phyloP scores from a whole-genome alignment of 306 rosid species.

The Lathyrus oleraceus region DNA sequence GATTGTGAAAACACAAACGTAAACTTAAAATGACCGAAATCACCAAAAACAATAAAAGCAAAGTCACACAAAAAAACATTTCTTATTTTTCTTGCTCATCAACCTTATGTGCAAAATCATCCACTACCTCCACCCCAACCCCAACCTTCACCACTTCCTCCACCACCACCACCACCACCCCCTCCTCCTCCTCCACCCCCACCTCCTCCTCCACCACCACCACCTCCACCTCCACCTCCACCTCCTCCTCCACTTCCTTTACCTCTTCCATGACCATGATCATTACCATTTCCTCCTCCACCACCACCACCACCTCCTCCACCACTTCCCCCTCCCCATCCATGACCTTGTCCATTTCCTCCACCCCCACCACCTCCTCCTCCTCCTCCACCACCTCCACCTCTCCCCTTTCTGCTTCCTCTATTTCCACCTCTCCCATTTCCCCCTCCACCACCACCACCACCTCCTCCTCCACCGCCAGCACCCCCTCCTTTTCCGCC shows the following conservation, averaged over 20 bases:
- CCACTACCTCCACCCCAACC: background rate
- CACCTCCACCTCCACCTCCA: background rate
- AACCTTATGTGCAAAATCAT: too few relatives aligned
- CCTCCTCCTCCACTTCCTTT: background rate
- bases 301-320: background rate
- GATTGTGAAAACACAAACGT: too few relatives aligned
- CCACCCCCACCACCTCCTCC: background rate
- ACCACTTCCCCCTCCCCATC: background rate
- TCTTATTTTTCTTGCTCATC: too few relatives aligned
- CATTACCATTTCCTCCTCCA: background rate
- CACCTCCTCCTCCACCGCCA: background rate
- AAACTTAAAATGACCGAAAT: too few relatives aligned
- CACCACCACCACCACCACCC: background rate
- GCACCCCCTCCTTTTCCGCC: slow-evolving; percentile 11
- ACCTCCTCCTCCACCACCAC: background rate
- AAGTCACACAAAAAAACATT: too few relatives aligned
- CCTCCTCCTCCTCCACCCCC: background rate
- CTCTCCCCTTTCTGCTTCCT: background rate
- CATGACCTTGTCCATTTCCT: slow-evolving; percentile 5
- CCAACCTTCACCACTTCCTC: background rate
- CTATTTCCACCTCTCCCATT: background rate
- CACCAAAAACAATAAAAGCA: too few relatives aligned
- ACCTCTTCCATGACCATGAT: background rate
- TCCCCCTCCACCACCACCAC: background rate
- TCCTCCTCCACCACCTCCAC: slow-evolving; percentile 5